Evolutionary conservation across 2,329 filamentous ascomycete species (phyloP), one percentile per base, ranked within the genome.

Genomic region (Fusarium penzigii): DNA sequence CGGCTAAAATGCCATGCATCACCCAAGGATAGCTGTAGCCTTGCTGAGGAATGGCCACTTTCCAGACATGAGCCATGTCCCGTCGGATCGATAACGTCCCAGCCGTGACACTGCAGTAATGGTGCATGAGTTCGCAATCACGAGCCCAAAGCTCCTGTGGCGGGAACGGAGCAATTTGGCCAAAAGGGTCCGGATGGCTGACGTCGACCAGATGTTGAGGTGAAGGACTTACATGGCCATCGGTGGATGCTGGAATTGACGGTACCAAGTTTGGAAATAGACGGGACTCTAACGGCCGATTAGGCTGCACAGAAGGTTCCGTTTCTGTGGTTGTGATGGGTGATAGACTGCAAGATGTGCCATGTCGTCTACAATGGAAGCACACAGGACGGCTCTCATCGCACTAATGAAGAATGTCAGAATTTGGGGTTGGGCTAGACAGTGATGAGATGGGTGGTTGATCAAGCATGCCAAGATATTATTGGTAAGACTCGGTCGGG

Each of bases 101-200:
- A 7, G 57, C 60, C 1, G 68, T 69, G 3, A 62, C 44, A 5
- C 65, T 67, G 46, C 59, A 56, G 44, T 59, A 70, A 42, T 70
- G 67, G 32, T 70, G 67, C 62, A 70, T 66, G 16, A 70, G 57
- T 42, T 70, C 68, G 17, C 68, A 52, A 29, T 62, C 61, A 14
- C 54, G 56, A 17, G 49, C 47, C 55, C 55, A 52, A 29, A 63
- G 53, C 34, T 65, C 61, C 6, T 62, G 54, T 8, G 59, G 53
- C 13, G 64, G 53, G 25, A 60, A 63, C 3, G 64, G 64, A 13
- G 61, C 56, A 20, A 63, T 64, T 42, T 58, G 52, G 20, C 65
- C 60, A 16, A 50, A 48, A 7, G 49, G 48, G 29, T 41, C 51
- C 6, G 56, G 44, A 32, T 62, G 47, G 45, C 45, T 49, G 14